phyloP scores from a whole-genome alignment of 441 rosid genomes.

The Corymbia calophylla region DNA sequence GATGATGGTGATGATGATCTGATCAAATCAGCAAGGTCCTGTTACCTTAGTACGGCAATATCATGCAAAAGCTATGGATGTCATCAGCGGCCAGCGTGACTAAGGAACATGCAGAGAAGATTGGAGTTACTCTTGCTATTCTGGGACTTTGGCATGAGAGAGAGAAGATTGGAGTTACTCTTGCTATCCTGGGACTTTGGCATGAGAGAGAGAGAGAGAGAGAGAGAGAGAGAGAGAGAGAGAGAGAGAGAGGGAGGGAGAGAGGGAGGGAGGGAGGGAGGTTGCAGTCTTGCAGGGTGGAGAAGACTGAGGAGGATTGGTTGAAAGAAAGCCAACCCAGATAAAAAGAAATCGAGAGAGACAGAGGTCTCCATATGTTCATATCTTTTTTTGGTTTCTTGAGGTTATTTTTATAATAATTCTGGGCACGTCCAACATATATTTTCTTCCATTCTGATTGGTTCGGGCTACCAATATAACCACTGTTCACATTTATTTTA shows the following conservation, averaged over 20 bases:
- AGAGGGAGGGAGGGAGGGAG: background rate
- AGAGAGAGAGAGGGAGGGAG: background rate
- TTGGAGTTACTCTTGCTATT: background rate
- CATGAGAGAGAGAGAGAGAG: background rate
- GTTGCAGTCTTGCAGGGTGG: background rate
- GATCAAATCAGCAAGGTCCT: background rate
- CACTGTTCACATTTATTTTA: background rate
- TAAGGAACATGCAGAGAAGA: background rate
- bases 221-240: background rate
- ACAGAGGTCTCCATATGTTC: background rate
- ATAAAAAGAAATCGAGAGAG: background rate
- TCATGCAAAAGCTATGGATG: background rate
- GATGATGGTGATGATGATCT: constrained; percentile 18
- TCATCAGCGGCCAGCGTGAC: background rate
- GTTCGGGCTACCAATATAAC: background rate
- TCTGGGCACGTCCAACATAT: background rate
- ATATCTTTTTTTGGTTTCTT: background rate
- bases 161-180: background rate
- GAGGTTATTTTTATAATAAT: background rate
- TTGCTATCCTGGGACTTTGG: background rate
- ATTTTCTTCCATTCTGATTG: background rate
- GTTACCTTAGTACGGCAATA: background rate
- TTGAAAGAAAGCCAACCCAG: background rate
- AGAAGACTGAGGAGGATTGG: background rate
- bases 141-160: background rate